Percentiles rank a stretch among this genome's conserved stretches.
phyloP scores from a whole-genome alignment of 306 rosid genomes.

The Hippophae gyantsensis region DNA sequence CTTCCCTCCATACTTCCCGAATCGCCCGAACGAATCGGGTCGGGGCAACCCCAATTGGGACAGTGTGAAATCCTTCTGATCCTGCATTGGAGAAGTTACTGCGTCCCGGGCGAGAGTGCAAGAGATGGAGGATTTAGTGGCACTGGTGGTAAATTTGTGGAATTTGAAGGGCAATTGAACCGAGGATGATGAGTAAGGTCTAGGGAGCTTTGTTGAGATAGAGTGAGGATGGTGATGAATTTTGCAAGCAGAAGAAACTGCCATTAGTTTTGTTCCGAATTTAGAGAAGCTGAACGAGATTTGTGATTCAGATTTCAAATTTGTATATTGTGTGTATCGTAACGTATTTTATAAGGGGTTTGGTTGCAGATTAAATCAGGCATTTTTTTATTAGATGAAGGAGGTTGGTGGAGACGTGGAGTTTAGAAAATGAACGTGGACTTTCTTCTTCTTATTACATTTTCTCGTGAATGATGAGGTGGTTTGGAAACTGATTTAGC shows the following conservation, averaged over 20 bases:
- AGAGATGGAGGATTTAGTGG: slow-evolving; percentile 26
- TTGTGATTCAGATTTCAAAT: not conserved
- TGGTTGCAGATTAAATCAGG: too few species aligned
- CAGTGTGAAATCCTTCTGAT: slow-evolving; percentile 32
- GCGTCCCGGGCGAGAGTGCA: slow-evolving; percentile 45
- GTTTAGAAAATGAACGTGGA: too few species aligned
- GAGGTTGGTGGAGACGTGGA: too few species aligned
- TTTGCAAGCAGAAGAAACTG: slow-evolving; percentile 21
- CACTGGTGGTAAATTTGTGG: slow-evolving; percentile 22
- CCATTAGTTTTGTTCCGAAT: not conserved
- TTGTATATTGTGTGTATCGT: not conserved
- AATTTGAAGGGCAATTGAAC: slow-evolving; percentile 27
- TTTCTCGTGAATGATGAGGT: too few species aligned
- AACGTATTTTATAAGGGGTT: too few species aligned
- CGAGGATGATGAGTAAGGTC: slow-evolving; percentile 21
- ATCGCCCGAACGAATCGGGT: slow-evolving; percentile 88
- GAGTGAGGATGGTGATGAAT: slow-evolving; percentile 15
- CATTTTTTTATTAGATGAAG: too few species aligned
- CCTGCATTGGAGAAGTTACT: slow-evolving; percentile 5
- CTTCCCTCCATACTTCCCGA: slow-evolving; percentile 83
- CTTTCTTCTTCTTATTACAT: too few species aligned
- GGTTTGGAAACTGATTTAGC: too few species aligned
- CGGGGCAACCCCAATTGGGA: slow-evolving; percentile 23
- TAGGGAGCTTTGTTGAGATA: slow-evolving; percentile 10
- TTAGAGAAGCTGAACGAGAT: not conserved